Conservation (phyloP, 2,329 filamentous ascomycete genomes). For the Fusarium sp. region DNA sequence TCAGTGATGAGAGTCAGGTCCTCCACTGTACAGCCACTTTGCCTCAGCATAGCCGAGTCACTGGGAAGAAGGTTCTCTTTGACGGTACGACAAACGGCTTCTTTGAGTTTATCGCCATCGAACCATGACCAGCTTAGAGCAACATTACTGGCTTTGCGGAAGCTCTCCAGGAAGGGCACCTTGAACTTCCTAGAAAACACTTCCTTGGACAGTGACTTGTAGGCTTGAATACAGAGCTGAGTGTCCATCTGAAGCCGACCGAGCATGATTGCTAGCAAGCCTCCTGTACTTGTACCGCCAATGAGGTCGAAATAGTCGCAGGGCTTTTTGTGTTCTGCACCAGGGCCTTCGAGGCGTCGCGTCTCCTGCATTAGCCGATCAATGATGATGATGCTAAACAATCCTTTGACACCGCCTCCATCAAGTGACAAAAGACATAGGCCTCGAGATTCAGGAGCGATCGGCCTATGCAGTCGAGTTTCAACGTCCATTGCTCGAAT, state of each 20-base stretch:
- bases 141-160: not conserved
- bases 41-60: not conserved
- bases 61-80: not conserved
- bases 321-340: not conserved
- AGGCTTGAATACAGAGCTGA: not conserved
- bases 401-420: not conserved
- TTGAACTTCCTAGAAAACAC: not conserved
- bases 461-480: not conserved
- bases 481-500: not conserved
- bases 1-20: not conserved
- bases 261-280: not conserved
- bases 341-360: not conserved
- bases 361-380: not conserved
- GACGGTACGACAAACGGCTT: not conserved
- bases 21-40: not conserved
- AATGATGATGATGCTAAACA: not conserved
- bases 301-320: slow-evolving; percentile 1
- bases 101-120: not conserved
- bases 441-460: not conserved
- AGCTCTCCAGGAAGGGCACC: not conserved
- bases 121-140: not conserved
- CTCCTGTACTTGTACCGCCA: not conserved
- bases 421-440: not conserved
- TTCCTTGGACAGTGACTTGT: not conserved
- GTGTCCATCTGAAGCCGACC: not conserved